These are phyloP conservation scores for Quercus dentata DNA, from an alignment of 306 rosid genomes.

Conservation along the genomic window DNA sequence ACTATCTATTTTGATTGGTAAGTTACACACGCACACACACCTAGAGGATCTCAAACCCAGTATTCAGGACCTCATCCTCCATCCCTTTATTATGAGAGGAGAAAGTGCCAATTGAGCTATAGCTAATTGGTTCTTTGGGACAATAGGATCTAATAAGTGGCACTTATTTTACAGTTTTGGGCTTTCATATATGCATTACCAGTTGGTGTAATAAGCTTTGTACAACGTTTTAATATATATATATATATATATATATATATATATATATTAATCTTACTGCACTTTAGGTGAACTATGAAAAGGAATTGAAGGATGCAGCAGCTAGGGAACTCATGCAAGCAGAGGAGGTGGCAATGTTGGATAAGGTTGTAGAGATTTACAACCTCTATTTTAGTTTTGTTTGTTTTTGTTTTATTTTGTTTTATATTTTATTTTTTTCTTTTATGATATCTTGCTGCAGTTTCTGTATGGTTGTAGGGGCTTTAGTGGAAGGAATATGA, in stretches of 20 bases:
- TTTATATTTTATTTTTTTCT: not conserved
- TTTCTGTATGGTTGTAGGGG: no score
- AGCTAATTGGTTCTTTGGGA: constrained; percentile 8
- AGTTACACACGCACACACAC: no score
- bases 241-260: not conserved
- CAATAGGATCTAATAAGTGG: constrained; percentile 40
- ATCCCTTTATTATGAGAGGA: no score
- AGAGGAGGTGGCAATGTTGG: constrained; percentile 87
- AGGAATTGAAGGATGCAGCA: constrained; percentile 86
- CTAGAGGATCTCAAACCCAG: no score
- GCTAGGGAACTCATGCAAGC: constrained; percentile 88
- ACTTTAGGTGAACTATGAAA: constrained; percentile 72
- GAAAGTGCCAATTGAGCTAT: no score
- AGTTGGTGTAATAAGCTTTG: constrained; percentile 18
- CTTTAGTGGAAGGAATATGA: no score
- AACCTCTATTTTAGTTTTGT: constrained; percentile 5
- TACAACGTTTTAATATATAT: not conserved
- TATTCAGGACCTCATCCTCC: no score
- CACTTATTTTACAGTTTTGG: constrained; percentile 1
- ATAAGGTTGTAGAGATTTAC: constrained; percentile 51
- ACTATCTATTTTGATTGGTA: no score
- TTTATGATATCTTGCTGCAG: not conserved
- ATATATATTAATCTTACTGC: constrained; percentile 10
- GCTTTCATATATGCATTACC: constrained; percentile 10
- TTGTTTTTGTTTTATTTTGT: not conserved